Base-by-base conservation (phyloP, 1,139 yeast species). In the Geotrichum reessii region DNA sequence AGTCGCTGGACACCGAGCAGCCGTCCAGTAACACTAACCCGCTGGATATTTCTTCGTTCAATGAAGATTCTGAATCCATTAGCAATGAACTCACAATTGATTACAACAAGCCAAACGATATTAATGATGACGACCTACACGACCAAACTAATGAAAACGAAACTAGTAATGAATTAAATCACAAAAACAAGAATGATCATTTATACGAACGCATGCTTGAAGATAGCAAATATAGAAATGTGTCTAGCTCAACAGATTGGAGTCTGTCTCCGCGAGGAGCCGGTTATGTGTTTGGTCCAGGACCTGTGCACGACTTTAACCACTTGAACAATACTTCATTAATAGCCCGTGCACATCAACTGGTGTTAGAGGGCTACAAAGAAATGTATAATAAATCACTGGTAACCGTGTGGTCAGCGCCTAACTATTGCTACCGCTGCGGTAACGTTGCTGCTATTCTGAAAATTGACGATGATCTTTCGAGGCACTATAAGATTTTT, bases 251-350 rank as follows among this genome's bases (percentile, higher is more conserved):
- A 19, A 37, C 44, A 37, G 44, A 37, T 37, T 93, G 98, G 98
- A 95, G 96, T 22, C 84, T 93, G 62, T 88, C 96, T 55, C 97
- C 99, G 63, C 83, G 99, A 73, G 99, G 99, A 66, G 99, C 99
- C 46, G 99, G 99, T 59, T 93, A 87, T 80, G 78, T 95, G 70
- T 85, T 93, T 79, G 89, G 98, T 66, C 81, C 85, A 74, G 78
- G 84, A 67, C 96, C 93, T 63, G 95, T 90, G 25, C 82, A 84
- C 63, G 84, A 82, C 65, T 93, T 93, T 70, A 81, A 88, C 64
- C 88, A 87, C 64, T 76, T 75, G 11, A 93, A 93, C 73, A 85
- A 87, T 66, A 81, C 95, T 56, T 84, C 91, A 60, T 79, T 93
- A 67, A 90, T 93, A 63, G 97, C 98, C 2, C 82, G 99, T 68